phyloP scores from a whole-genome alignment of 225 moss, liverwort and hornwort genomes.

The Marchantia paleacea region DNA sequence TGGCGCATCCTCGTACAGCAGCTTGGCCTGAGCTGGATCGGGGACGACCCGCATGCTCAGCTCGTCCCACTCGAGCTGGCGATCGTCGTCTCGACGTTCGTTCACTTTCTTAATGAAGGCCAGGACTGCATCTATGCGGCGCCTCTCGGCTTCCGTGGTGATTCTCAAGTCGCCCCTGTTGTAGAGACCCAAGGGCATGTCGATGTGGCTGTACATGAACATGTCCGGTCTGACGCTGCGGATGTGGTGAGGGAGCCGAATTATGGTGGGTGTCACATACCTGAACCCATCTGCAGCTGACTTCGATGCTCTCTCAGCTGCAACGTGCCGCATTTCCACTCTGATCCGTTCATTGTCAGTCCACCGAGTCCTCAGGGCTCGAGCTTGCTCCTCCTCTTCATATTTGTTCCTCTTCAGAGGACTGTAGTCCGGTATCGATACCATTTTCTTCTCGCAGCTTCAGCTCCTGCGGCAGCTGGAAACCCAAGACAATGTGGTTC shows the following conservation, averaged over 20 bases:
- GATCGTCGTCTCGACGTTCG: background rate
- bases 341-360: constrained; percentile 17
- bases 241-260: constrained; percentile 13
- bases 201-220: constrained; percentile 19
- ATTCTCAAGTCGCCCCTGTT: constrained; percentile 15
- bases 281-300: constrained; percentile 17
- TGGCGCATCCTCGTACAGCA: constrained; percentile 19
- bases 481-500: background rate
- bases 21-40: constrained; percentile 15
- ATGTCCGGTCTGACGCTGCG: constrained; percentile 8
- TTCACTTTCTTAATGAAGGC: constrained; percentile 14
- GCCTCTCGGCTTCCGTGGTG: constrained; percentile 9
- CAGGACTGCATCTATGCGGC: constrained; percentile 14
- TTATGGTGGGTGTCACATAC: constrained; percentile 19
- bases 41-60: constrained; percentile 21
- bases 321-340: constrained; percentile 21
- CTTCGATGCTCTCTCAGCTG: constrained; percentile 19
- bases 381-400: constrained; percentile 16
- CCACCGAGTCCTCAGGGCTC: constrained; percentile 7
- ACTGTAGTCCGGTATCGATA: constrained; percentile 18
- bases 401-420: constrained; percentile 14
- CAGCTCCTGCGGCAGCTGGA: background rate
- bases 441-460: background rate
- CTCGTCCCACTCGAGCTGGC: constrained; percentile 22
- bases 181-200: constrained; percentile 22